Base-by-base conservation (phyloP, 352 stramenopile species). In the Pythium coloratum region DNA sequence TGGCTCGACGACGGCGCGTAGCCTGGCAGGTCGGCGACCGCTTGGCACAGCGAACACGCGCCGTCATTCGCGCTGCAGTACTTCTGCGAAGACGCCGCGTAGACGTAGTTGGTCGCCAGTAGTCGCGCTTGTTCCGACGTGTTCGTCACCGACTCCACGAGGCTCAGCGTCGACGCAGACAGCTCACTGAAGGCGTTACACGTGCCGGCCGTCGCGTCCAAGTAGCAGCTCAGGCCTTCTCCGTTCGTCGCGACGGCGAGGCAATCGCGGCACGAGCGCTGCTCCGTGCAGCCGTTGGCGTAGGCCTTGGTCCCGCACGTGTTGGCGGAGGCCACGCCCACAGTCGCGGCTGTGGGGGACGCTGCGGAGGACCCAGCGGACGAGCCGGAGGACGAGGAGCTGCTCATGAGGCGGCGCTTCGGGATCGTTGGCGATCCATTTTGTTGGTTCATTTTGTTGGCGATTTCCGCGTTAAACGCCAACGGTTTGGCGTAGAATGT, bases 241-340 rank as follows among this genome's bases (percentile, higher is more conserved):
- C 55, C 47, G 7, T 32, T 16, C 1, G 62, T 46, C 16, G 59
- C 24, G n/a, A 56, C 50, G 55, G 49, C 49, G 14, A 72, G 60
- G 38, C 66, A 72, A 47, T 68, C 60, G 33, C 66, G 66, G 18
- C 66, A 72, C 49, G 59, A 57, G 5, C 66, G 66, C 55, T 72
- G 67, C 66, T 72, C 66, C 28, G 55, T 62, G 38, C 66, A 72
- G 24, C 66, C 66, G 66, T 66, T 65, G 1, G 24, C 55, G 47
- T 60, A 59, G n/a, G 67, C 66, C 34, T 62, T 60, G 42, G 53
- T 34, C 12, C 28, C 18, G 60, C 66, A 72, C 13, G 66, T 38
- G 55, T 63, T 68, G 24, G 34, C 53, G 40, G 30, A 12, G 1
- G 16, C 24, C 0, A 54, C 46, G 16, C 20, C 46, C 20, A 2